Percentiles rank a stretch among this genome's conserved stretches.
These are phyloP conservation scores for Agarophyton chilense DNA, from an alignment of 23 red algal genomes.

Conservation along the genomic window DNA sequence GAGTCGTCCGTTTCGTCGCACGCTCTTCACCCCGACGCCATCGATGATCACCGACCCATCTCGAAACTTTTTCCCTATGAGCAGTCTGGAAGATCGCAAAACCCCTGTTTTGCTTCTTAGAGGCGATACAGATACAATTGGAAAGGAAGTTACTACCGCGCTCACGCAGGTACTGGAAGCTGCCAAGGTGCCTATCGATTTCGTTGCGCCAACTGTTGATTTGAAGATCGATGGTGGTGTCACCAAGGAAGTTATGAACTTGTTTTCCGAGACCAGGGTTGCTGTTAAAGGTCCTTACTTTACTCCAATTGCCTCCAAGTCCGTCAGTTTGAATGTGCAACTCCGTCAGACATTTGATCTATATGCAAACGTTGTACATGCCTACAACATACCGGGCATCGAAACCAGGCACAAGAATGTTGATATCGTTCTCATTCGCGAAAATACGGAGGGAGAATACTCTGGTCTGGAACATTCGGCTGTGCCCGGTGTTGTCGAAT, in stretches of 20 bases:
- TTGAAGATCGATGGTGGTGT: slow-evolving; percentile 71
- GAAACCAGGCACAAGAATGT: slow-evolving; percentile 75
- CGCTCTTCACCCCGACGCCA: not conserved
- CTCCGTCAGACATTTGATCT: slow-evolving; percentile 85
- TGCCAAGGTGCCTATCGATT: slow-evolving; percentile 85
- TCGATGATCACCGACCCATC: slow-evolving; percentile 50
- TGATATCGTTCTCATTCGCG: slow-evolving; percentile 96
- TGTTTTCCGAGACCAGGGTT: slow-evolving; percentile 78
- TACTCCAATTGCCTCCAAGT: slow-evolving; percentile 64
- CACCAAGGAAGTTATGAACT: slow-evolving; percentile 72
- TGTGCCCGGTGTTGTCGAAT: slow-evolving; percentile 93
- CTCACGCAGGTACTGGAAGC: slow-evolving; percentile 83
- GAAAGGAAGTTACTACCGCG: slow-evolving; percentile 70
- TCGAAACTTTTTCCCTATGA: slow-evolving; percentile 60
- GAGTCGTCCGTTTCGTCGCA: not conserved
- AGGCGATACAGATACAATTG: slow-evolving; percentile 93
- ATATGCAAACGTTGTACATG: slow-evolving; percentile 94
- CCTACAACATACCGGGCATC: slow-evolving; percentile 90
- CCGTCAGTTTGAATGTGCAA: slow-evolving; percentile 85
- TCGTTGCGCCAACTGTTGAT: slow-evolving; percentile 68
- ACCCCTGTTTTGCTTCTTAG: slow-evolving; percentile 71
- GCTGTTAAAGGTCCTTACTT: slow-evolving; percentile 96
- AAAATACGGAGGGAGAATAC: slow-evolving; percentile 99
- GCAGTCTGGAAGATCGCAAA: slow-evolving; percentile 1
- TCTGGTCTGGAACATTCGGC: slow-evolving; percentile 93